Evolutionary conservation across 2,329 filamentous ascomycete genomes (phyloP).

Genomic region (Rhynchosporium agropyri): DNA sequence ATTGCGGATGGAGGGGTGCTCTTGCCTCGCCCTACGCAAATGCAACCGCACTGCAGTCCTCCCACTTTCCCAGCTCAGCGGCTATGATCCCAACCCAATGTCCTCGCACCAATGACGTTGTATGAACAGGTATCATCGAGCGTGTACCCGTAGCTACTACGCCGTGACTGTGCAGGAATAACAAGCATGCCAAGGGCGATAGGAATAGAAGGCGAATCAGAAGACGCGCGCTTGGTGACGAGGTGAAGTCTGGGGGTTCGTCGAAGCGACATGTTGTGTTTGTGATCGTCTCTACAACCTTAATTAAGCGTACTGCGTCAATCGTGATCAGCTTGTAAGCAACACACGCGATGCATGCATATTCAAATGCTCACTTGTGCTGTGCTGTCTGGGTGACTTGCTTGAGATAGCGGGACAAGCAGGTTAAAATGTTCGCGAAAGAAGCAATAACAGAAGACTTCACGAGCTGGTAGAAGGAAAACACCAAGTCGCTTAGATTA

Average conservation of each 20-base stretch:
- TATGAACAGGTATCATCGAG: constrained; percentile 1
- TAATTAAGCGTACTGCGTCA: constrained; percentile 11
- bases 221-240: constrained; percentile 13
- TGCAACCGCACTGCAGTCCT: too few species aligned
- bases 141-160: constrained; percentile 13
- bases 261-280: neutral
- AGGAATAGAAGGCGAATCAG: constrained; percentile 18
- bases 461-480: too few species aligned
- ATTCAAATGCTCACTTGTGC: neutral
- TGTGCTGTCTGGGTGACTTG: constrained; percentile 2
- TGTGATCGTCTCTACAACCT: constrained; percentile 7
- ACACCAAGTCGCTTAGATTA: too few species aligned
- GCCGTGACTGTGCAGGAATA: constrained; percentile 20
- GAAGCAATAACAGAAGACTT: too few species aligned
- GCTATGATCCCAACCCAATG: constrained; percentile 14
- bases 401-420: constrained; percentile 11
- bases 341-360: constrained; percentile 8
- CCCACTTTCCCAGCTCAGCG: constrained; percentile 19
- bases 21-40: too few species aligned
- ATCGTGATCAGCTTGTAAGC: neutral
- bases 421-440: neutral
- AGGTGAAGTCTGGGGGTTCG: neutral
- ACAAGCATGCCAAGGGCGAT: constrained; percentile 12
- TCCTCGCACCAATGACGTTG: constrained; percentile 19
- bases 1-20: constrained; percentile 5